Evolutionary conservation across 2,329 filamentous ascomycete genomes (phyloP).

Genomic region (Hymenoscyphus salicellus): DNA sequence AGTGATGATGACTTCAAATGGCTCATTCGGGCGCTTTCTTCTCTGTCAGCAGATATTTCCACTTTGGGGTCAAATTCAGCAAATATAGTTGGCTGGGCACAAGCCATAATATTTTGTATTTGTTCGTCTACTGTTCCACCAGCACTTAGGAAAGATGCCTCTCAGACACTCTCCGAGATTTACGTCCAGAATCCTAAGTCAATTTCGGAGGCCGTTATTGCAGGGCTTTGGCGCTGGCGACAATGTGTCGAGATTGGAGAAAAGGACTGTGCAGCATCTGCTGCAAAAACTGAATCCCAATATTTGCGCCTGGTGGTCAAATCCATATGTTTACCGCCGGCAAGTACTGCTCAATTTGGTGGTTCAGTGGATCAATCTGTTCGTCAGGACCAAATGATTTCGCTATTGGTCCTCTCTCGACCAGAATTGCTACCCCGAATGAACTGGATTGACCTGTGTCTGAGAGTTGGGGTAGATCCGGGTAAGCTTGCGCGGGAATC

Average conservation of each 20-base stretch:
- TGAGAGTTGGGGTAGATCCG: constrained; percentile 78
- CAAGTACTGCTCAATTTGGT: constrained; percentile 47
- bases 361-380: constrained; percentile 45
- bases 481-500: constrained; percentile 68
- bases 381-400: constrained; percentile 69
- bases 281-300: constrained; percentile 61
- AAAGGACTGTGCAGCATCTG: constrained; percentile 70
- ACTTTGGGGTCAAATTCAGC: constrained; percentile 46
- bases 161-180: constrained; percentile 57
- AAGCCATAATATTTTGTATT: constrained; percentile 77
- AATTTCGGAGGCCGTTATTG: constrained; percentile 62
- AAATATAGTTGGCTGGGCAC: constrained; percentile 71
- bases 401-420: constrained; percentile 74
- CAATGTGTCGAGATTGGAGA: constrained; percentile 64
- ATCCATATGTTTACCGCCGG: constrained; percentile 60
- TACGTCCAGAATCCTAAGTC: constrained; percentile 59
- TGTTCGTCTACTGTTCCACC: constrained; percentile 60
- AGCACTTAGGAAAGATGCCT: constrained; percentile 61
- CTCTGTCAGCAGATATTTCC: constrained; percentile 53
- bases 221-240: constrained; percentile 79
- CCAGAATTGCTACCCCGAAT: constrained; percentile 72
- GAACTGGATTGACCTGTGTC: constrained; percentile 86
- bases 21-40: constrained; percentile 67
- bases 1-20: constrained; percentile 74
- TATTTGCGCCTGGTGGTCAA: constrained; percentile 61